These are phyloP conservation scores for Lolium perenne DNA, from an alignment of 176 grass and related monocot species.

Conservation along the genomic window DNA sequence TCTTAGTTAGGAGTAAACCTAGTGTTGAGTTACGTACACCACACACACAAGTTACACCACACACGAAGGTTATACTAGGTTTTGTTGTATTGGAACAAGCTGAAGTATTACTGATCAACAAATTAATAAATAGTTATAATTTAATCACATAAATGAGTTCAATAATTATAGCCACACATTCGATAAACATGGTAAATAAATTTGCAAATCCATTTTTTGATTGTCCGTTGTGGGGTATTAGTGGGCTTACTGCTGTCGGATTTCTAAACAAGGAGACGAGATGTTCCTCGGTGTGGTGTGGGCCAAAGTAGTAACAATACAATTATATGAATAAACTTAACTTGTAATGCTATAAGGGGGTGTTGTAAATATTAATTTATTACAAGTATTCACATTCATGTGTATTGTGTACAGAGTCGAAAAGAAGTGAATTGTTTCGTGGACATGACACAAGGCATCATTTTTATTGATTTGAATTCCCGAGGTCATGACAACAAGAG, in stretches of 20 bases:
- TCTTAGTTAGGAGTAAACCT: not conserved
- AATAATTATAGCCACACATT: not conserved
- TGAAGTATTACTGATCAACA: not conserved
- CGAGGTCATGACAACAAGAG: not conserved
- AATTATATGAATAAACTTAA: too few species aligned
- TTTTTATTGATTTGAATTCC: not conserved
- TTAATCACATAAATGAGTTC: not conserved
- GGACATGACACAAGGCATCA: too few species aligned
- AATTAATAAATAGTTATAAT: not conserved
- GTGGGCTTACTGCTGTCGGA: not conserved
- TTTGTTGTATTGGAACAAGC: not conserved
- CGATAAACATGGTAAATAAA: not conserved
- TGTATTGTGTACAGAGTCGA: too few species aligned
- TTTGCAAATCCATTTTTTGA: not conserved
- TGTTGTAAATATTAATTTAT: too few species aligned
- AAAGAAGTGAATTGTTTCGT: too few species aligned
- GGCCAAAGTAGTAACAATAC: too few species aligned
- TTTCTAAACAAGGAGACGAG: too few species aligned
- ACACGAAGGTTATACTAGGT: not conserved
- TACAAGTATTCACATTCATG: too few species aligned
- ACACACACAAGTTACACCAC: not conserved
- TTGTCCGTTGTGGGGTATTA: not conserved
- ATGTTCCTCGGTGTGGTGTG: too few species aligned
- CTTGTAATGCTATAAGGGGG: too few species aligned
- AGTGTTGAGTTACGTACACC: not conserved